Percentiles rank a stretch among this genome's conserved stretches.
phyloP scores from a whole-genome alignment of 2,329 filamentous ascomycete genomes.

The Penicillium oxalicum region DNA sequence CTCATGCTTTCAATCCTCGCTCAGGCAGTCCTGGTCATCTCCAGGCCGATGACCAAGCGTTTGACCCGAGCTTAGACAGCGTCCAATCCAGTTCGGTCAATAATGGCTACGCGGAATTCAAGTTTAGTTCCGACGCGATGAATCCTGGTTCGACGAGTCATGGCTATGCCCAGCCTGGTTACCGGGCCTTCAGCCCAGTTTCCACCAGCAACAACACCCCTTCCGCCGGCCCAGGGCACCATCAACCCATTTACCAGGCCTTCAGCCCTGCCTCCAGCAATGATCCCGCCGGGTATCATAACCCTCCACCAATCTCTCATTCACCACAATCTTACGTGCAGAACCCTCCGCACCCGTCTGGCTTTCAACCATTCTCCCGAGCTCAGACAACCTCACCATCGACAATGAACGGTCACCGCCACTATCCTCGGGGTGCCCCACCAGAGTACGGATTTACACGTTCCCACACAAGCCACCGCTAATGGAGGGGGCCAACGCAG shows the following conservation, averaged over 20 bases:
- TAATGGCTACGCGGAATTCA: too few relatives aligned
- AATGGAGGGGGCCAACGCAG: neutral
- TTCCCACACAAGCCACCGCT: slow-evolving; percentile 19
- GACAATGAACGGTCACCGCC: slow-evolving; percentile 16
- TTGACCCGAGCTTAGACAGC: too few relatives aligned
- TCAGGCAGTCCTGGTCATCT: too few relatives aligned
- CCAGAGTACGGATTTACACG: slow-evolving; percentile 20
- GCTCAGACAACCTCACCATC: slow-evolving; percentile 19
- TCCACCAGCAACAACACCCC: too few relatives aligned
- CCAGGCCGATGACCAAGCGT: too few relatives aligned
- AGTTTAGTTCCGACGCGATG: too few relatives aligned
- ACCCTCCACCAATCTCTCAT: slow-evolving; percentile 9
- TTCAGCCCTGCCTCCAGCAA: slow-evolving; percentile 12
- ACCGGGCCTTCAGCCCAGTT: too few relatives aligned
- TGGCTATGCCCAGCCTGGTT: too few relatives aligned
- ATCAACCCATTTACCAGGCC: slow-evolving; percentile 15
- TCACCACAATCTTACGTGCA: slow-evolving; percentile 6
- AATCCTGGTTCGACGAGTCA: too few relatives aligned
- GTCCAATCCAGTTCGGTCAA: too few relatives aligned
- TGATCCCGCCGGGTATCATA: too few relatives aligned
- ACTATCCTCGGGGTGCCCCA: slow-evolving; percentile 5
- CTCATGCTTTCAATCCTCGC: too few relatives aligned
- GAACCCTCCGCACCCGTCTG: slow-evolving; percentile 6
- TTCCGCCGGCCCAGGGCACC: slow-evolving; percentile 1
- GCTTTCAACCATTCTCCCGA: slow-evolving; percentile 16